Evolutionary conservation across 2,329 filamentous ascomycete species (phyloP).

Genomic region (Beauveria rudraprayagi): DNA sequence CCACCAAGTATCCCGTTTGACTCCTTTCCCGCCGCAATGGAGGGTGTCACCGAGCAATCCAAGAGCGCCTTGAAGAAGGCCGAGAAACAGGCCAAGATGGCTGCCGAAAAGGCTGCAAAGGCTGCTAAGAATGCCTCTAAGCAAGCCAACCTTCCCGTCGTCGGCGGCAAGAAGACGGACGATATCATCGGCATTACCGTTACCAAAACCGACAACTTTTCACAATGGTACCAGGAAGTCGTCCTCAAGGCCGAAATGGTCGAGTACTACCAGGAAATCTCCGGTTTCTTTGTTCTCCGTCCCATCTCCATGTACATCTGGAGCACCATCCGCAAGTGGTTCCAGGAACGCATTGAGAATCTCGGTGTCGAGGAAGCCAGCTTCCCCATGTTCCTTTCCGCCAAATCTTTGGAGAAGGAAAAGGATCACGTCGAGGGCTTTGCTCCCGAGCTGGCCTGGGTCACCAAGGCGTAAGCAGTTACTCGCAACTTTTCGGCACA

Average conservation of each 20-base stretch:
- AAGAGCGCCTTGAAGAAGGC: conserved; percentile 60
- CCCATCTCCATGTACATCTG: conserved; percentile 60
- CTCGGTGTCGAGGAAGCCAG: conserved; percentile 93
- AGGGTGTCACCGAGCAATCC: conserved; percentile 34
- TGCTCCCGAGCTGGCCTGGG: conserved; percentile 84
- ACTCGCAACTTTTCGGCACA: neutral
- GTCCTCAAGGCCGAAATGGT: conserved; percentile 96
- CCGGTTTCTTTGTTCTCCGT: conserved; percentile 93
- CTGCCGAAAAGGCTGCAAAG: conserved; percentile 54
- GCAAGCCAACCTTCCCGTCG: conserved; percentile 35
- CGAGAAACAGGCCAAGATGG: conserved; percentile 54
- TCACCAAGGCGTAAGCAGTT: conserved; percentile 63
- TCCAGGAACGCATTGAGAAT: conserved; percentile 69
- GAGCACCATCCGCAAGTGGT: conserved; percentile 59
- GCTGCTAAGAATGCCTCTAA: conserved; percentile 45
- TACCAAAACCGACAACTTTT: conserved; percentile 77
- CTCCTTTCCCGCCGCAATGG: conserved; percentile 19
- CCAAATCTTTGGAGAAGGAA: conserved; percentile 78
- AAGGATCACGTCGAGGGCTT: conserved; percentile 99
- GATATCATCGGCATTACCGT: conserved; percentile 83
- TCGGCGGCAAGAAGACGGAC: conserved; percentile 52
- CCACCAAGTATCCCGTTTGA: conserved; percentile 6
- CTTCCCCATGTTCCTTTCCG: conserved; percentile 92
- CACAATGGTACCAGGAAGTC: conserved; percentile 95
- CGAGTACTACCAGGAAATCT: conserved; percentile 89